Percentiles rank a stretch among this genome's conserved stretches.
phyloP scores from a whole-genome alignment of 148 eudicot genomes.

The Limonium bicolor region DNA sequence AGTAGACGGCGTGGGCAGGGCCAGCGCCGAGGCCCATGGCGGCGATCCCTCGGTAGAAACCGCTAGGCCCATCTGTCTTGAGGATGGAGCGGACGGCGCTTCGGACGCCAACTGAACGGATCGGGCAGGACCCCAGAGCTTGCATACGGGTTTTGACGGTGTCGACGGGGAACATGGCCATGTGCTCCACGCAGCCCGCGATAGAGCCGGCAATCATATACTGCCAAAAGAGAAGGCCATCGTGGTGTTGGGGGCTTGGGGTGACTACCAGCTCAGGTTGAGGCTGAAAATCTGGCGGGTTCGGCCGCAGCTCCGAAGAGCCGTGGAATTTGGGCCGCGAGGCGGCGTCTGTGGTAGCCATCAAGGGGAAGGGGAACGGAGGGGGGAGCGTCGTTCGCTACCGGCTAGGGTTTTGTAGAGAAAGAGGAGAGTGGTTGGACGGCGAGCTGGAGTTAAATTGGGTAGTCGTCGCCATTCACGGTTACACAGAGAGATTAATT shows the following conservation, averaged over 20 bases:
- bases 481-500: too few relatives aligned
- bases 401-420: conserved; percentile 5
- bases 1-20: conserved; percentile 91
- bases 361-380: not conserved
- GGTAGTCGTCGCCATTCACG: conserved; percentile 7
- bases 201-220: conserved; percentile 82
- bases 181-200: conserved; percentile 78
- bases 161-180: conserved; percentile 90
- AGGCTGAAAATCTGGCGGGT: conserved; percentile 19
- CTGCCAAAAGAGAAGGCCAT: conserved; percentile 75
- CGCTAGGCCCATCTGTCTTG: conserved; percentile 43
- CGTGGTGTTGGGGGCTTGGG: conserved; percentile 27
- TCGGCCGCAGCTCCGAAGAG: conserved; percentile 28
- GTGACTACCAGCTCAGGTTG: too few relatives aligned
- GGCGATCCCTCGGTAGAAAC: conserved; percentile 69
- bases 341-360: conserved; percentile 23
- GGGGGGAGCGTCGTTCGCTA: too few relatives aligned
- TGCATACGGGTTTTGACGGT: conserved; percentile 90
- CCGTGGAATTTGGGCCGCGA: conserved; percentile 27
- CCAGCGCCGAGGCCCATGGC: conserved; percentile 98
- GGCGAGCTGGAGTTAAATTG: too few relatives aligned
- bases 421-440: not conserved
- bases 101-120: conserved; percentile 25
- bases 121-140: conserved; percentile 73
- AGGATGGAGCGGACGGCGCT: conserved; percentile 45